Evolutionary conservation across 352 stramenopile species (phyloP), one percentile per base, ranked within the genome.

Genomic region (Aphanomyces cochlioides): DNA sequence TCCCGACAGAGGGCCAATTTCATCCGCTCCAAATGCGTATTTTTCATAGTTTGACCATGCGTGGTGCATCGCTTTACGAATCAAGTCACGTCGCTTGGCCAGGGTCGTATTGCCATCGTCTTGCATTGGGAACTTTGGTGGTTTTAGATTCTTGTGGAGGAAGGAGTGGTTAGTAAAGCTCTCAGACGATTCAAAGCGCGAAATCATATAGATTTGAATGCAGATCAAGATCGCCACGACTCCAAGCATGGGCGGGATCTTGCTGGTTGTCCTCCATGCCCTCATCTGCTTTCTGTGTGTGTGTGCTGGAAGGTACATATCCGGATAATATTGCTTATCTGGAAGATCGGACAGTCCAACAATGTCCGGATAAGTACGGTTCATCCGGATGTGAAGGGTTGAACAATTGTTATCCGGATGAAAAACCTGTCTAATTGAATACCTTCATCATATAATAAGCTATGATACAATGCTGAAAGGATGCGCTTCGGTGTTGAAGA

Each of bases 401-500:
- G 28, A 28, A 28, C 28, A 28, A 28, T 28, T 28, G 28, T 28
- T 28, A 28, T 28, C 28, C 28, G 28, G 28, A 28, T 28, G 28
- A 28, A 28, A 28, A 28, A 28, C 28, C 28, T 28, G 28, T 28
- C 28, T 28, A 28, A 28, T 28, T 28, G 28, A 28, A 28, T 28
- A 28, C 28, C 28, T 28, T 28, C 28, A 28, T 28, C 28, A 28
- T 28, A 28, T 28, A 28, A 28, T 28, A 28, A 28, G 28, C 28
- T 28, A 28, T 28, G 28, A 28, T 28, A 50, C 43, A 50, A 74
- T 57, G n/a, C 80, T 78, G 34, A 98, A 65, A 39, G 95, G 95
- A 74, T 98, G 96, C 13, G 92, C 94, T 76, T 99, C 95, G 3
- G 96, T 98, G 79, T 98, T 99, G 79, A 99, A 97, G 1, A 98